These are phyloP conservation scores for Rhododendron griersonianum DNA, from an alignment of 148 eudicot genomes.

Conservation along the genomic window DNA sequence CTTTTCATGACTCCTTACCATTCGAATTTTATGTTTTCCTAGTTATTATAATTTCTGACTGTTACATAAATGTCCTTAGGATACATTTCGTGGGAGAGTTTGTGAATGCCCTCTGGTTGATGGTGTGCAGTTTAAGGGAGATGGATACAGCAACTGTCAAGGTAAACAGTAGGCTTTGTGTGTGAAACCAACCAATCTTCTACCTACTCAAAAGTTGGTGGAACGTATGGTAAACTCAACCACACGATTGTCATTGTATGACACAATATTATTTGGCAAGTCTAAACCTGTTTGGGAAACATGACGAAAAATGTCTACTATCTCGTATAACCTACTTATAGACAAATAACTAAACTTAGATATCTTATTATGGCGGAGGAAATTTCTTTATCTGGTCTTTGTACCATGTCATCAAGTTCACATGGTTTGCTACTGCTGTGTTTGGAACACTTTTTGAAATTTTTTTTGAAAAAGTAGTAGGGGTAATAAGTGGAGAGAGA, in stretches of 20 bases:
- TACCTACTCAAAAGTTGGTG: not conserved
- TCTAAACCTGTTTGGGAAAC: not conserved
- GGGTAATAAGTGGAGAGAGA: no score
- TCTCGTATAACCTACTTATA: not conserved
- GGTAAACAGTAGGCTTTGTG: slow-evolving; percentile 37
- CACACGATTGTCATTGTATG: not conserved
- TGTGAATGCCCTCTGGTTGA: slow-evolving; percentile 94
- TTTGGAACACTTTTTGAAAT: no score
- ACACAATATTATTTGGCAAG: not conserved
- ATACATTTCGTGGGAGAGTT: slow-evolving; percentile 96
- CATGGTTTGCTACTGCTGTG: not conserved
- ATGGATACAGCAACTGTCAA: slow-evolving; percentile 81
- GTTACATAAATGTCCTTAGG: slow-evolving; percentile 34
- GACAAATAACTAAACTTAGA: not conserved
- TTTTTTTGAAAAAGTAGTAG: no score
- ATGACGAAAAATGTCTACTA: not conserved
- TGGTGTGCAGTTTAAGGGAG: slow-evolving; percentile 92
- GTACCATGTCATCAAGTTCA: not conserved
- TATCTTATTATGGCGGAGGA: not conserved
- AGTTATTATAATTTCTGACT: not conserved
- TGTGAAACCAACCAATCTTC: slow-evolving; percentile 1
- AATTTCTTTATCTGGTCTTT: not conserved
- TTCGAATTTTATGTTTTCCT: not conserved
- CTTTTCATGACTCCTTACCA: not conserved
- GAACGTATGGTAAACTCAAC: not conserved